Conservation (phyloP, 2,329 filamentous ascomycete genomes). For the Orbilia quercus region DNA sequence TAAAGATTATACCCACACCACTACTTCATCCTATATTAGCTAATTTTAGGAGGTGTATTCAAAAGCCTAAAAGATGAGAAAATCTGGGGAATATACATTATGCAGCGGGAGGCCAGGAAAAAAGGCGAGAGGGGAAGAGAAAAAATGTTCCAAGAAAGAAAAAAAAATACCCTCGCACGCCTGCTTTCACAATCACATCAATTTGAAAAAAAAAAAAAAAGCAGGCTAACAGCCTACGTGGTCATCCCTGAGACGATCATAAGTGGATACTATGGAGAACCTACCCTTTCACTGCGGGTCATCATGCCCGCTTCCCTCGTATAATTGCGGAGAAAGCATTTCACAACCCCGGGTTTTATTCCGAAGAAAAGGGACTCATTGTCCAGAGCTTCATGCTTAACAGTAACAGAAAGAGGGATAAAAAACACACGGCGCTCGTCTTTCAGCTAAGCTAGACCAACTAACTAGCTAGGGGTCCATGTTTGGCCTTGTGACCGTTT, state of each 20-base stretch:
- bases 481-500: slow-evolving; percentile 53
- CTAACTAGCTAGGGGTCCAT: slow-evolving; percentile 34
- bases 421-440: slow-evolving; percentile 14
- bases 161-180: slow-evolving; percentile 5
- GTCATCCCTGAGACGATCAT: slow-evolving; percentile 57
- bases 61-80: slow-evolving; percentile 44
- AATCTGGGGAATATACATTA: slow-evolving; percentile 56
- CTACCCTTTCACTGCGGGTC: slow-evolving; percentile 33
- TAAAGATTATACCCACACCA: neutral
- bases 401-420: no score
- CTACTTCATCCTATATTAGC: slow-evolving; percentile 37
- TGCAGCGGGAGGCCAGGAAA: slow-evolving; percentile 49
- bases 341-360: slow-evolving; percentile 37
- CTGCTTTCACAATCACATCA: slow-evolving; percentile 10
- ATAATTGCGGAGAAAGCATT: slow-evolving; percentile 53
- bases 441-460: slow-evolving; percentile 7
- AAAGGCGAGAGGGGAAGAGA: slow-evolving; percentile 18
- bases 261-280: slow-evolving; percentile 46
- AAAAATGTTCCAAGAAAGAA: slow-evolving; percentile 17
- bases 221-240: slow-evolving; percentile 41
- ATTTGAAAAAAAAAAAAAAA: slow-evolving; percentile 28
- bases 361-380: slow-evolving; percentile 11
- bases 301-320: slow-evolving; percentile 42
- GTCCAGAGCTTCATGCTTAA: slow-evolving; percentile 53
- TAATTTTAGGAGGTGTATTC: slow-evolving; percentile 38